These are phyloP conservation scores for Lyophyllum semitale DNA, from an alignment of 768 basidiomycete genomes.

Conservation along the genomic window DNA sequence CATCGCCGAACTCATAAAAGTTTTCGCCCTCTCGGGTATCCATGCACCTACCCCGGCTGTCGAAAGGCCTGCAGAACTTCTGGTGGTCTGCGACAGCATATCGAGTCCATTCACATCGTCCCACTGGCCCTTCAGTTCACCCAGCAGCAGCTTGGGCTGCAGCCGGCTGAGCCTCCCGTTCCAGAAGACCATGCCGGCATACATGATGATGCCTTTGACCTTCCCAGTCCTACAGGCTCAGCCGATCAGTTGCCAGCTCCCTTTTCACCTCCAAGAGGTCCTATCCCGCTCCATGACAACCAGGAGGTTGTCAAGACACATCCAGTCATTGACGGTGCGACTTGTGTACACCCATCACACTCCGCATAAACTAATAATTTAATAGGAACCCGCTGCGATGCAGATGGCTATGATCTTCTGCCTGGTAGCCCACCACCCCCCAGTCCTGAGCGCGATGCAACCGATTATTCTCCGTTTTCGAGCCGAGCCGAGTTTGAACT, in stretches of 20 bases:
- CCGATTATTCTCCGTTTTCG: constrained; percentile 4
- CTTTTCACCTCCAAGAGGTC: background rate
- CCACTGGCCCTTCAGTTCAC: background rate
- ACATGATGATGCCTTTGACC: background rate
- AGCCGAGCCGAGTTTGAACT: constrained; percentile 4
- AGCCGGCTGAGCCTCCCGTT: background rate
- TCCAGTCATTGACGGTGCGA: background rate
- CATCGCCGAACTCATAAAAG: background rate
- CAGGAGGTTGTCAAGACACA: background rate
- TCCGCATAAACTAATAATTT: background rate
- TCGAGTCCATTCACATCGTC: background rate
- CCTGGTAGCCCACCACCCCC: constrained; percentile 2
- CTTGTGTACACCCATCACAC: background rate
- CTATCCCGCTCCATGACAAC: background rate
- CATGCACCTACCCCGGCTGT: background rate
- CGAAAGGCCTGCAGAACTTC: background rate
- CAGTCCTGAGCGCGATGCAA: background rate
- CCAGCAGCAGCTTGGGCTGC: background rate
- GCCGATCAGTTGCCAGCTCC: too few relatives aligned
- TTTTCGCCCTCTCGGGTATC: background rate
- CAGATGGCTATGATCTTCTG: constrained; percentile 2
- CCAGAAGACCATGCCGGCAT: background rate
- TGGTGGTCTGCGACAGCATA: background rate
- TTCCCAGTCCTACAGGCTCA: background rate
- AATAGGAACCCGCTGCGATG: constrained; percentile 1